Evolutionary conservation across 306 rosid species (phyloP).

Genomic region (Cyclanthera cordifolia): DNA sequence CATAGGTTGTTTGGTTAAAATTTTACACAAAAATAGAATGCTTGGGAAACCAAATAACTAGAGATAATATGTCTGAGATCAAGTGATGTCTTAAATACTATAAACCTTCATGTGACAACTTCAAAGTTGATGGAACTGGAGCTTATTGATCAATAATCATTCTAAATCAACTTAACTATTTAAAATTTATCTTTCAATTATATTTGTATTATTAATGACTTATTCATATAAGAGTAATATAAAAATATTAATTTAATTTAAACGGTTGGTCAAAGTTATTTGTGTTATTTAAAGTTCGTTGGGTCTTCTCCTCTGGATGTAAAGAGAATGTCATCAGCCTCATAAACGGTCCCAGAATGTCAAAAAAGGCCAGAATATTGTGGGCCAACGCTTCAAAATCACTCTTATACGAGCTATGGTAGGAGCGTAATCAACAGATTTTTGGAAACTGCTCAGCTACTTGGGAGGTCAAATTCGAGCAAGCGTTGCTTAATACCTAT

Average conservation of each 20-base stretch:
- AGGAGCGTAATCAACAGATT: too few species aligned
- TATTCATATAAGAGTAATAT: neutral
- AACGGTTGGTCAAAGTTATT: neutral
- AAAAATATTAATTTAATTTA: neutral
- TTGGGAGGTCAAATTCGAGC: too few species aligned
- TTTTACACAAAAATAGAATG: neutral
- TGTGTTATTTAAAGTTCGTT: too few species aligned
- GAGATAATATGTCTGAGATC: neutral
- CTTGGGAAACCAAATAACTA: neutral
- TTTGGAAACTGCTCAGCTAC: too few species aligned
- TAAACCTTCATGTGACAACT: neutral
- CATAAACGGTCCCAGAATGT: too few species aligned
- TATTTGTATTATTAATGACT: neutral
- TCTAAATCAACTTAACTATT: neutral
- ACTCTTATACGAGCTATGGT: too few species aligned
- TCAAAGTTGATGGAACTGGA: neutral
- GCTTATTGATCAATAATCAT: neutral
- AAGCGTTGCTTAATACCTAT: too few species aligned
- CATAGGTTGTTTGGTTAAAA: neutral
- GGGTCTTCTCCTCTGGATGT: too few species aligned
- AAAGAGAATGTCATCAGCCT: too few species aligned
- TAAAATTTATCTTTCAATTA: neutral
- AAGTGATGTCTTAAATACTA: neutral
- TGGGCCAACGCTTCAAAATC: too few species aligned
- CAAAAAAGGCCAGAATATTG: too few species aligned